Evolutionary conservation across 176 grass and related monocot genomes (phyloP), one percentile per base, ranked within the genome.

Genomic region (Puccinellia tenuiflora): DNA sequence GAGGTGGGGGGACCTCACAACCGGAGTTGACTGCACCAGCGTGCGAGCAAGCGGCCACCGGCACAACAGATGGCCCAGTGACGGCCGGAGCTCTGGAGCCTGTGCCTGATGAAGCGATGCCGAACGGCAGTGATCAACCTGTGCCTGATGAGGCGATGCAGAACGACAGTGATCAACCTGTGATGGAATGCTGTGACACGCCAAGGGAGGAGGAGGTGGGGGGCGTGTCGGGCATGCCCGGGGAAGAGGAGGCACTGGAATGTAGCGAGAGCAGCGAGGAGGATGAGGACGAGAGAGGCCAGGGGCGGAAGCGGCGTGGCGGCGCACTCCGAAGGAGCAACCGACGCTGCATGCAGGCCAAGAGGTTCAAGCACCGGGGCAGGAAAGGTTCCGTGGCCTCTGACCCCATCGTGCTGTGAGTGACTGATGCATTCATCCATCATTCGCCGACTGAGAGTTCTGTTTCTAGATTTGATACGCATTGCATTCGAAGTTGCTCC

Each of bases 291-390:
- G 71, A 47, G 28, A 25, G 54, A 34, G 29, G 54, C 4, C 29
- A 31, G 51, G 22, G n/a, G 16, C 26, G 29, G 28, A 83, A 75
- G 82, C 24, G 35, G 25, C 43, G 47, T 1, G 10, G 38, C 5
- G 20, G 38, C 13, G 18, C 2, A n/a, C 76, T 80, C 3, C 53
- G 54, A 57, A 62, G 84, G 21, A 74, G 77, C 78, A 78, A 71
- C 43, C 45, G 77, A 68, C 9, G 29, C 30, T 80, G 77, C 53
- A 54, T 86, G 21, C 67, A 74, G 84, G 54, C 47, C 17, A 86
- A 80, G 65, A 73, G 31, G 77, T 80, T 86, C 77, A 80, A 5
- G 67, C 77, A 80, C 67, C 16, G 11, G 40, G n/a, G 21, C 16
- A 77, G 77, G 55, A 48, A 73, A 78, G 77, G 77, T 14, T 71